These are phyloP conservation scores for Kodamaea plutei DNA, from an alignment of 1,139 yeast genomes.

Conservation along the genomic window DNA sequence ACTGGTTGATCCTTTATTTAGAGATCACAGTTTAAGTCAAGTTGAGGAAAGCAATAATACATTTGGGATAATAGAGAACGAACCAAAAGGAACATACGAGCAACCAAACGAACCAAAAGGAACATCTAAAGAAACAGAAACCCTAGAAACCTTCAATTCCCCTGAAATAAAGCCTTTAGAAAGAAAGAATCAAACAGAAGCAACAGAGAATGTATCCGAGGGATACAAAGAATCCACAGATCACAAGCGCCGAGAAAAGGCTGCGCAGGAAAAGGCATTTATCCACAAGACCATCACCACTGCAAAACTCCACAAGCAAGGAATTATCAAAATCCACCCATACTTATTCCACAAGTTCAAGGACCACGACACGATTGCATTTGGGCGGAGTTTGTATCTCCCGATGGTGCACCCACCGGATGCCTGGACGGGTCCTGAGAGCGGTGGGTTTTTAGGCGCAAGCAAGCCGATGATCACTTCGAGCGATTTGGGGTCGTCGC, in stretches of 20 bases:
- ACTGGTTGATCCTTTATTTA: no score
- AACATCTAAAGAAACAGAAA: no score
- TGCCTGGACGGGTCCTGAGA: conserved; percentile 30
- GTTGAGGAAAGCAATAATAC: no score
- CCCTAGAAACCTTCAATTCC: no score
- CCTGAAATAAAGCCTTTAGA: neutral
- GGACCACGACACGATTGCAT: conserved; percentile 12
- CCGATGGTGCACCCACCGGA: conserved; percentile 42
- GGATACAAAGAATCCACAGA: neutral
- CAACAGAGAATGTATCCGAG: neutral
- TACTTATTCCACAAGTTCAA: conserved; percentile 18
- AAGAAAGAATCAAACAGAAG: no score
- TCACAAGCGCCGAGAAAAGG: neutral
- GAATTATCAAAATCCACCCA: conserved; percentile 26
- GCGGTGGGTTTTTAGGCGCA: conserved; percentile 35
- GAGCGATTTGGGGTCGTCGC: conserved; percentile 16
- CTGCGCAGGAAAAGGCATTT: conserved; percentile 4
- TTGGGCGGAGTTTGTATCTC: conserved; percentile 18
- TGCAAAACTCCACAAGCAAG: conserved; percentile 9
- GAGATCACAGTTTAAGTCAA: no score
- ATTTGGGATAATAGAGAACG: neutral
- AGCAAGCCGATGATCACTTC: conserved; percentile 25
- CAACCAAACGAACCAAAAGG: neutral
- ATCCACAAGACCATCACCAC: conserved; percentile 5
- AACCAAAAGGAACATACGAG: neutral